Evolutionary conservation across 2,329 filamentous ascomycete species (phyloP), one percentile per base, ranked within the genome.

Genomic region (Didymella exigua): DNA sequence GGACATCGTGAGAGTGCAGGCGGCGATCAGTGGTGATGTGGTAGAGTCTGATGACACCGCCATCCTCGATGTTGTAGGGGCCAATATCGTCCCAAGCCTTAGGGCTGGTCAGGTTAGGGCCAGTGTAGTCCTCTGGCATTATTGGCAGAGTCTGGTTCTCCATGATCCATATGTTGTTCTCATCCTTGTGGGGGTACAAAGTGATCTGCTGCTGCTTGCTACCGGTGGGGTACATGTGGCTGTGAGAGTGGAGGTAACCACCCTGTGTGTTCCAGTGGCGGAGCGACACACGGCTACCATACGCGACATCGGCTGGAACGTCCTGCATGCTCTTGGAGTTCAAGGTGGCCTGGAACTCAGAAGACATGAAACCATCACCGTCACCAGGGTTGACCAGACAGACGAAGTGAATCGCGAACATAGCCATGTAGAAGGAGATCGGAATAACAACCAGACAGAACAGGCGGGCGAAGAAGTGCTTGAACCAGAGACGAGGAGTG

Each of bases 161-260:
- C 53, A 98, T 74, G 30, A 97, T 78, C 86, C 91, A 99, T 52
- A 96, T 68, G 74, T 99, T 99, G 84, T 99, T 99, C 73, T 96
- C 91, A 69, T 99, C 95, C 83, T 98, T 98, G 84, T 99, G 95
- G 7, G 95, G 95, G 70, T 99, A 99, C 3, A 99, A 86, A 1
- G 95, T 99, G 67, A 99, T 91, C 75, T 99, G 95, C 76, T 99
- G 95, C 79, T 99, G 96, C 82, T 97, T 96, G 83, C 92, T 97
- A 63, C 95, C 95, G 8, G 87, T 91, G 3, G 95, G 95, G 74
- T 98, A 99, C 95, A 99, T 99, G 73, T 97, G 89, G 67, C 87
- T 86, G 76, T 99, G 95, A 7, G 95, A 98, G 79, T 99, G 95
- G 48, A 99, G 85, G 75, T 99, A 99, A 49, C 95, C 95, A 67